These are phyloP conservation scores for Xylariaceae sp. DNA, from an alignment of 2,329 filamentous ascomycete species.

Conservation along the genomic window DNA sequence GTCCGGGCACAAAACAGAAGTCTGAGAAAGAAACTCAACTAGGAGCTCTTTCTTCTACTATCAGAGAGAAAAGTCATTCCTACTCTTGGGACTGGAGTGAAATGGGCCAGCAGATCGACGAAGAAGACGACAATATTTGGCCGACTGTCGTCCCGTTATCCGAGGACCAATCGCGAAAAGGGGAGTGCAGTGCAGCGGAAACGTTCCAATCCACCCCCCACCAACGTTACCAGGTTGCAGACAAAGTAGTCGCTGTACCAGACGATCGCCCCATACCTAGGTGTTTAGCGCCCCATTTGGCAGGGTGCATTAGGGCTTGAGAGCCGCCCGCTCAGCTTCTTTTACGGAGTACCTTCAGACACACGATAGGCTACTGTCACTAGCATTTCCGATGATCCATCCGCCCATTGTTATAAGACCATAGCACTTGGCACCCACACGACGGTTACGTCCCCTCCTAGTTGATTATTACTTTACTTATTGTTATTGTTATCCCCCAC, in stretches of 20 bases:
- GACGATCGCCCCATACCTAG: conserved; percentile 16
- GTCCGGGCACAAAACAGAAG: no score
- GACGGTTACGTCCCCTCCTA: background rate
- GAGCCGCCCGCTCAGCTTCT: conserved; percentile 8
- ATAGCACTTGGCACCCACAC: background rate
- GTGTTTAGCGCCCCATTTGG: conserved; percentile 16
- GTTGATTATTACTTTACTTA: background rate
- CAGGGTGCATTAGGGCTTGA: conserved; percentile 17
- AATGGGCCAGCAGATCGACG: conserved; percentile 6
- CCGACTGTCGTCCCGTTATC: conserved; percentile 7
- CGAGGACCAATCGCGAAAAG: conserved; percentile 5
- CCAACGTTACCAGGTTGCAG: conserved; percentile 14
- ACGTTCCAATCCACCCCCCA: conserved; percentile 4
- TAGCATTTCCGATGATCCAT: background rate
- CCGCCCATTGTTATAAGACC: background rate
- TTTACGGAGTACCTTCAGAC: background rate
- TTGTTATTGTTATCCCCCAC: background rate
- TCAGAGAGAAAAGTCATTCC: no score
- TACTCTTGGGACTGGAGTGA: background rate
- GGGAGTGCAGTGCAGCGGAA: conserved; percentile 1
- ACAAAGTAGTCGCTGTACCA: conserved; percentile 2
- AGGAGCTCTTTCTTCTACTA: no score
- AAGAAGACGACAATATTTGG: conserved; percentile 14
- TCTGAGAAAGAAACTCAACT: no score
- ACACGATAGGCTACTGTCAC: background rate